Evolutionary conservation across 1,284 basidiomycete species (phyloP), one percentile per base, ranked within the genome.

Genomic region (Austroboletus niveus): DNA sequence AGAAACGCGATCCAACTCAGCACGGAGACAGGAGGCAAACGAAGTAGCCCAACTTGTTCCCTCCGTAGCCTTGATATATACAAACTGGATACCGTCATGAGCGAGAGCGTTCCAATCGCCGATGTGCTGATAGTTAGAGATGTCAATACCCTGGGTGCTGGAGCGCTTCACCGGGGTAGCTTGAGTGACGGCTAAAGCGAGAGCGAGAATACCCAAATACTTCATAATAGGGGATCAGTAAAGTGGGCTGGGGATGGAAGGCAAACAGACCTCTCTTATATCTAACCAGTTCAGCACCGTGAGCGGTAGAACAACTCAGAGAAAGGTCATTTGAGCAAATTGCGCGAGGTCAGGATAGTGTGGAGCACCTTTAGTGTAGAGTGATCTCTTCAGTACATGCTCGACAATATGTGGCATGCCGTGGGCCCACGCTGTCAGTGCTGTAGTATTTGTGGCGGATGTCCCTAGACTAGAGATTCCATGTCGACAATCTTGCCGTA

Each of bases 11-110:
- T 24, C 22, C 22, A 24, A 24, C 22, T 63, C 9, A 52, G 32
- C 9, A 43, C 22, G 1, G 7, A 27, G 32, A 22, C 17, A 41
- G 20, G 43, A 5, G 41, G 14, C 0, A 22, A 45, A 48, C 7
- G 8, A 29, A 29, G 48, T 38, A 20, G 36, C 67, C 57, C 53
- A 45, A 84, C 75, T 66, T 38, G 79, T 85, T 14, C 82, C 82
- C 62, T 88, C 84, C 7, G 85, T 88, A 12, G 84, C 85, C 64
- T 88, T 87, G 76, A 87, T 85, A 62, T 76, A 85, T 12, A 73
- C 81, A 58, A 86, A 88, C 14, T 71, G 54, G 41, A 84, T 66
- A 5, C 83, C 84, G 54, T 81, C 81, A n/a, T 75, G 65, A 51
- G 74, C 76, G 53, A 81, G 79, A 8, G 74, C 69, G 32, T 65